Evolutionary conservation across 2,329 filamentous ascomycete genomes (phyloP), one percentile per base, ranked within the genome.

Genomic region (Trichoderma oligosporum): DNA sequence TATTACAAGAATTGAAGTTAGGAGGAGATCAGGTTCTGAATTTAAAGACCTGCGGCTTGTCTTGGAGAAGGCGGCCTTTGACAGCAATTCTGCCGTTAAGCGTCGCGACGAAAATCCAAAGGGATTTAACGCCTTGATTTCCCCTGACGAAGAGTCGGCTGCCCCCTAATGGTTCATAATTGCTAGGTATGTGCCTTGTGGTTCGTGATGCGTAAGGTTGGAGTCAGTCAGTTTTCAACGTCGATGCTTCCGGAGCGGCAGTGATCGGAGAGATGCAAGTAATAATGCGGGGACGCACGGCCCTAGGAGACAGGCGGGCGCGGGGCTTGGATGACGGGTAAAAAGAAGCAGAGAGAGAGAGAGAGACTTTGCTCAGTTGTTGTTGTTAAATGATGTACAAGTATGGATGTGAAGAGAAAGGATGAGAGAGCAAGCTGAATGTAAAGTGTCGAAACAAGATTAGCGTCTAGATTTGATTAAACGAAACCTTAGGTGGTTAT

Each of bases 221-320:
- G 29, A 25, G 27, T 24, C 31, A 18, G 31, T n/a, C 41, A 3
- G 29, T 18, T 48, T 22, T n/a, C 12, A 33, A 16, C 12, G 2
- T 35, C 54, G 54, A 29, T 36, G 38, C 36, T 29, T 35, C 29
- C 46, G 46, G 45, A 57, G 29, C n/a, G 22, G 31, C 44, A 42
- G 38, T 25, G 16, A 4, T 22, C 6, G 48, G n/a, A 12, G 24
- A 41, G 24, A 25, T 33, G 20, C 25, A 47, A 11, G 18, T 5
- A 42, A n/a, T n/a, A 36, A 44, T 57, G 54, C 54, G 54, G 54
- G 51, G 46, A 36, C n/a, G n/a, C n/a, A 31, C 29, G 29, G 25
- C 14, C 36, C 25, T 14, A 22, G 22, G 14, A 22, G 25, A n/a
- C 25, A 20, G 12, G 52, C 33, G 22, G n/a, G 22, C 20, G n/a